Conservation (phyloP, 192 early-diverging fungal genomes). For the Backusella tarrabulga region DNA sequence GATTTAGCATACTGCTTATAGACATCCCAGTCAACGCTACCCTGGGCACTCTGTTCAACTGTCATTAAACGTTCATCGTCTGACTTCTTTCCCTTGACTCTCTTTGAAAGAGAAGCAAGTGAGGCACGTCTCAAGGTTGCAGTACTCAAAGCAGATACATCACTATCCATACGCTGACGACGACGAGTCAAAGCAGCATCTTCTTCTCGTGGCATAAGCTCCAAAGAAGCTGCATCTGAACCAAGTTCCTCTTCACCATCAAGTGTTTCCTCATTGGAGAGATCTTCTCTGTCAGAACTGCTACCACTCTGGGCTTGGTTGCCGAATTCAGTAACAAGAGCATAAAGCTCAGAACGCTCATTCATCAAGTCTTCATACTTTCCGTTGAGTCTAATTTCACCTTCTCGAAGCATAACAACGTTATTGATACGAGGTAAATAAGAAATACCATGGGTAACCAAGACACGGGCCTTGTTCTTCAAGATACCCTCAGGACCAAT, state of each 20-base stretch:
- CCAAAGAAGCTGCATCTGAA: constrained; percentile 11
- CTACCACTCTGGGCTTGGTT: constrained; percentile 33
- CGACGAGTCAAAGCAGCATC: constrained; percentile 17
- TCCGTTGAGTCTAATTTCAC: constrained; percentile 68
- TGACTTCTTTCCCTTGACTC: constrained; percentile 1
- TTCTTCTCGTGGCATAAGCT: constrained; percentile 27
- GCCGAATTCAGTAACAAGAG: constrained; percentile 75
- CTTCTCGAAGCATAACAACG: constrained; percentile 74
- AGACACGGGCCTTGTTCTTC: constrained; percentile 71
- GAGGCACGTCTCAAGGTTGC: constrained; percentile 57
- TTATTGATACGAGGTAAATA: constrained; percentile 66
- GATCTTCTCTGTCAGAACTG: constrained; percentile 20
- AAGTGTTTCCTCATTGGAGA: constrained; percentile 17
- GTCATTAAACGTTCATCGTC: constrained; percentile 59
- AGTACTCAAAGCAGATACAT: constrained; percentile 28
- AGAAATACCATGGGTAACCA: constrained; percentile 83
- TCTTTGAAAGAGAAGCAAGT: constrained; percentile 39
- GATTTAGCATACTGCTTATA: constrained; percentile 82
- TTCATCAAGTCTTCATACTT: constrained; percentile 65
- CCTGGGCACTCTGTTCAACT: constrained; percentile 81
- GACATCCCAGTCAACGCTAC: constrained; percentile 76
- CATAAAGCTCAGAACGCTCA: constrained; percentile 56
- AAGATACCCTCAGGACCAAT: constrained; percentile 87
- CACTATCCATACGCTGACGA: constrained; percentile 10
- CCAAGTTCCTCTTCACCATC: constrained; percentile 10